Base-by-base conservation (phyloP, 345 rosid species). In the Pugionium dolabratum region DNA sequence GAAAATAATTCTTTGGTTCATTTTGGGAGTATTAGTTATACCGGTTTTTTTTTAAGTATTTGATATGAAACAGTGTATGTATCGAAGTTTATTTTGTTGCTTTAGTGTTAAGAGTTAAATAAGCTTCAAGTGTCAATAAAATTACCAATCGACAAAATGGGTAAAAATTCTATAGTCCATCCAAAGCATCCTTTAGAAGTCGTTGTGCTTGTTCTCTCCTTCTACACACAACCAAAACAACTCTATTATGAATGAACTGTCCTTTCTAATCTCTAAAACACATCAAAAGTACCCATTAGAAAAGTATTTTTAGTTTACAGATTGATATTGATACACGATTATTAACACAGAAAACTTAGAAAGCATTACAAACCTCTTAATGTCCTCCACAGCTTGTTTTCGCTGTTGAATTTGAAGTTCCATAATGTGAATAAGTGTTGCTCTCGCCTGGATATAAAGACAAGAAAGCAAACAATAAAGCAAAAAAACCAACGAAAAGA, bases 371-470 rank as follows among this genome's bases (percentile, higher is more conserved):
- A 45, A 86, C 97, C 96, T 84, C 80, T 94, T 86, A 69, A 94
- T 85, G 79, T 94, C 97, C 65, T 94, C 96, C 61, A 94, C 87
- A 1, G 96, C 97, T 77, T 94, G 91, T 76, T 90, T 88, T 30
- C 95, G 79, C 3, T 79, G 86, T 59, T 86, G 85, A 55, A 90
- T 94, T 76, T 94, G 97, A 75, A 86, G 89, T 72, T 94, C 96
- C 64, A 88, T 76, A 54, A 93, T 82, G 78, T 88, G 98, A 75
- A 88, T 93, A 50, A 93, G 74, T 28, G 97, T 93, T 61, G 98
- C 98, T 71, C 96, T 84, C 18, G 96, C 97, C 99, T 94, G 74
- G 7, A 35, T 35, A 46, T 27, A 29, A 29, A 33, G 59, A 65
- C 7, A 7, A 18, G 4, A 32, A 0, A 9, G 40, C 0, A 2